Conservation (phyloP, 768 basidiomycete species). For the Lactarius indigo region DNA sequence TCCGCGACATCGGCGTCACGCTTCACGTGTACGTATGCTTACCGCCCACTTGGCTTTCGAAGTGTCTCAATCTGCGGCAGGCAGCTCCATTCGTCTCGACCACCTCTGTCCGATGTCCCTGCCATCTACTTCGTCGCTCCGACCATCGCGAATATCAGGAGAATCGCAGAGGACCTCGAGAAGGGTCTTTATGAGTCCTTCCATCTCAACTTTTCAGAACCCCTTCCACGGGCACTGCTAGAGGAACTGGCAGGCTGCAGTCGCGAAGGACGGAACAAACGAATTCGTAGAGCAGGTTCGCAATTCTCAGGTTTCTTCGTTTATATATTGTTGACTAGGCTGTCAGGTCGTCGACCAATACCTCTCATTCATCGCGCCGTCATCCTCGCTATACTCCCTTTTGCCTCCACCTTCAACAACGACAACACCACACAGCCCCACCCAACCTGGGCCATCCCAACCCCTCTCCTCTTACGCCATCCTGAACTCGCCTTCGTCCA, state of each 20-base stretch:
- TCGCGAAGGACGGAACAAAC: constrained; percentile 78
- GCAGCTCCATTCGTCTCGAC: constrained; percentile 86
- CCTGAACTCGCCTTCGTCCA: constrained; percentile 86
- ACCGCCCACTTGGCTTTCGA: not conserved
- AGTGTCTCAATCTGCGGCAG: constrained; percentile 39
- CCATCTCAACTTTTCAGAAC: constrained; percentile 93
- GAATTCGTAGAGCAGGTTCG: constrained; percentile 76
- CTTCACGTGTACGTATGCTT: constrained; percentile 80
- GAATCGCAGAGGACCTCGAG: constrained; percentile 92
- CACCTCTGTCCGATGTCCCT: constrained; percentile 90
- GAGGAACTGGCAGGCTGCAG: constrained; percentile 91
- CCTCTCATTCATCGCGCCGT: constrained; percentile 92
- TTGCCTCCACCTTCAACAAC: constrained; percentile 54
- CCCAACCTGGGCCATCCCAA: constrained; percentile 33
- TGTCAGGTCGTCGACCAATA: constrained; percentile 93
- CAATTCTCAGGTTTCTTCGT: constrained; percentile 25
- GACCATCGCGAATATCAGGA: constrained; percentile 75
- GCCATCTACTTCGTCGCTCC: constrained; percentile 97
- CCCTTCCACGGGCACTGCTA: constrained; percentile 79
- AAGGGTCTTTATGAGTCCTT: constrained; percentile 89
- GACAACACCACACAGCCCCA: constrained; percentile 34
- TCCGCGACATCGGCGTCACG: constrained; percentile 95
- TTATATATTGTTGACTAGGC: not conserved
- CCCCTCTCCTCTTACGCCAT: constrained; percentile 71
- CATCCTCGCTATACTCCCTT: constrained; percentile 88